phyloP scores from a whole-genome alignment of 78 protist species.

The Isochrysis galbana region DNA sequence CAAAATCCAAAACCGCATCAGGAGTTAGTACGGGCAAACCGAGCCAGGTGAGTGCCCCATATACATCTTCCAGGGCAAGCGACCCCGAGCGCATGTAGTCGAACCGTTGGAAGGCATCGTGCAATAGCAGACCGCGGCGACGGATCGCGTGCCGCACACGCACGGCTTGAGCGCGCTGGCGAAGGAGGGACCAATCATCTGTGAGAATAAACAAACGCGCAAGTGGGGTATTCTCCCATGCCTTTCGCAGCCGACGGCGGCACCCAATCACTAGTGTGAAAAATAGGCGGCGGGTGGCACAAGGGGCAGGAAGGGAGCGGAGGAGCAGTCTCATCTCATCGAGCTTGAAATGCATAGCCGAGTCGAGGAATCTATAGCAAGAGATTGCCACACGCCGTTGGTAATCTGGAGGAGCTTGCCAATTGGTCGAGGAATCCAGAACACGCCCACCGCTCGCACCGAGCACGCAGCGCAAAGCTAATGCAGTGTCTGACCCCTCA shows the following conservation, averaged over 20 bases:
- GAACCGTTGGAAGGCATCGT: slow-evolving; percentile 34
- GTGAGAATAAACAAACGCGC: slow-evolving; percentile 22
- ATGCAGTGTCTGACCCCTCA: too few species aligned
- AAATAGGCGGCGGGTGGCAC: background rate
- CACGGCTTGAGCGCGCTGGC: slow-evolving; percentile 36
- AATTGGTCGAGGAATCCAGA: too few species aligned
- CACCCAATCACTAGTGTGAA: slow-evolving; percentile 19
- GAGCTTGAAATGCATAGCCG: slow-evolving; percentile 20
- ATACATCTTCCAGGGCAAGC: slow-evolving; percentile 5
- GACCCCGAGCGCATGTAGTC: background rate
- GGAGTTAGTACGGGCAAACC: background rate
- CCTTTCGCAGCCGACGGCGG: slow-evolving; percentile 20
- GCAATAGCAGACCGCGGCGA: background rate
- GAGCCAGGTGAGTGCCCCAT: slow-evolving; percentile 34
- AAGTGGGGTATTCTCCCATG: slow-evolving; percentile 39
- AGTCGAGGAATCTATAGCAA: slow-evolving; percentile 12
- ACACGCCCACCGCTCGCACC: too few species aligned
- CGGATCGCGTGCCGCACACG: slow-evolving; percentile 36
- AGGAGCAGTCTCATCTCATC: slow-evolving; percentile 10
- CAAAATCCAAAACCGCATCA: background rate
- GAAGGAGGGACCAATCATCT: slow-evolving; percentile 28
- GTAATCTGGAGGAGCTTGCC: too few species aligned
- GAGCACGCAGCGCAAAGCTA: too few species aligned
- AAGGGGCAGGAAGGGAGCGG: background rate
- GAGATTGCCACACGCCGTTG: background rate